phyloP scores from a whole-genome alignment of 208 protist species.

The Leishmania mexicana region DNA sequence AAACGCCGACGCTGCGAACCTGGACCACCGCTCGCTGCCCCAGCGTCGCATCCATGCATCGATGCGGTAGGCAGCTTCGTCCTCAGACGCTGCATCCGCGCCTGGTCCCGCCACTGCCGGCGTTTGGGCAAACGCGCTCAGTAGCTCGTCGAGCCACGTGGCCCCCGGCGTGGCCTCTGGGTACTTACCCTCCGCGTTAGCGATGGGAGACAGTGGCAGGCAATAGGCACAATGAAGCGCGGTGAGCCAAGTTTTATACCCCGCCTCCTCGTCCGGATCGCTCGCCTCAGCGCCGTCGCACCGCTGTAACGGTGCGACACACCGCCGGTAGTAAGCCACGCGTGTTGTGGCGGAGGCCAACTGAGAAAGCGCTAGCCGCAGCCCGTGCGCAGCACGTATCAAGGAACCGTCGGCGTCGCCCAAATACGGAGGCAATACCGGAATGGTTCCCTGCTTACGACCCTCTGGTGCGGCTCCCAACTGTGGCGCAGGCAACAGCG shows the following conservation, averaged over 20 bases:
- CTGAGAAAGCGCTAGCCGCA: constrained; percentile 14
- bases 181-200: constrained; percentile 73
- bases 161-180: constrained; percentile 12
- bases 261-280: constrained; percentile 12
- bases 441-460: not conserved
- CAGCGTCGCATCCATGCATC: constrained; percentile 33
- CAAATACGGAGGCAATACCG: constrained; percentile 20
- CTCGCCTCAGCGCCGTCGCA: not conserved
- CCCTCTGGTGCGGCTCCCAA: constrained; percentile 1
- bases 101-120: constrained; percentile 4
- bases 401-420: not conserved
- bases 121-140: constrained; percentile 30
- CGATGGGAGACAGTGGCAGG: constrained; percentile 62
- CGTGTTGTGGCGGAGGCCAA: constrained; percentile 13
- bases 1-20: constrained; percentile 18
- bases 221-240: constrained; percentile 57
- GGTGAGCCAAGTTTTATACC: constrained; percentile 42
- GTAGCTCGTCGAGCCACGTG: constrained; percentile 62
- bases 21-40: constrained; percentile 23
- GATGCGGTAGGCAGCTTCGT: not conserved
- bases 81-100: not conserved
- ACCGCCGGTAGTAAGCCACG: constrained; percentile 12
- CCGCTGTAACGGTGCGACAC: not conserved
- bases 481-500: constrained; percentile 43
- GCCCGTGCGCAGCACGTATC: constrained; percentile 7